Evolutionary conservation across 192 early-diverging fungal genomes (phyloP).

Genomic region (Rhizophagus sp.): DNA sequence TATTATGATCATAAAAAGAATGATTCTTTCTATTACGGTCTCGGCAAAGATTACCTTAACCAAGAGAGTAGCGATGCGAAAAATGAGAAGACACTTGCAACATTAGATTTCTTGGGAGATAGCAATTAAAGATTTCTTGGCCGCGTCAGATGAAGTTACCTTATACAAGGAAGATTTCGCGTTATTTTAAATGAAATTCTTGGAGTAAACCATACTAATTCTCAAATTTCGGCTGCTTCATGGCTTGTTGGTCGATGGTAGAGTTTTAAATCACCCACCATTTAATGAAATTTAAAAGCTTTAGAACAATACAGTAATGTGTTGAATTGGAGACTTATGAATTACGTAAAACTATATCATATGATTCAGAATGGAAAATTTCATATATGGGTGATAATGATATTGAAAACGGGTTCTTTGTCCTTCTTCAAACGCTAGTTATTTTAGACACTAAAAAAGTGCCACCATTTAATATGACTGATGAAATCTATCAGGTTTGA

Average conservation of each 20-base stretch:
- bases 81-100: neutral
- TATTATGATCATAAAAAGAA: neutral
- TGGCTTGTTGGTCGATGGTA: constrained; percentile 37
- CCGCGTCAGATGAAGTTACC: neutral
- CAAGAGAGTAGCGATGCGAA: neutral
- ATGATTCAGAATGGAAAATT: neutral
- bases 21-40: neutral
- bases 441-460: neutral
- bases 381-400: no score
- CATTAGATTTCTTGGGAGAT: neutral
- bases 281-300: neutral
- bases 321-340: neutral
- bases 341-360: neutral
- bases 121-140: neutral
- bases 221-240: constrained; percentile 30
- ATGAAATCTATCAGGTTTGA: neutral
- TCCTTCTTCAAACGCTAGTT: neutral
- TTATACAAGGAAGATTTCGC: neutral
- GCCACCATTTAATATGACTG: neutral
- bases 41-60: neutral
- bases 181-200: neutral
- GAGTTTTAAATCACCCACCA: neutral
- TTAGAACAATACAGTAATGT: neutral
- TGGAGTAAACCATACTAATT: neutral
- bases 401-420: no score